Base-by-base conservation (phyloP, 306 rosid genomes). In the Purshia tridentata region DNA sequence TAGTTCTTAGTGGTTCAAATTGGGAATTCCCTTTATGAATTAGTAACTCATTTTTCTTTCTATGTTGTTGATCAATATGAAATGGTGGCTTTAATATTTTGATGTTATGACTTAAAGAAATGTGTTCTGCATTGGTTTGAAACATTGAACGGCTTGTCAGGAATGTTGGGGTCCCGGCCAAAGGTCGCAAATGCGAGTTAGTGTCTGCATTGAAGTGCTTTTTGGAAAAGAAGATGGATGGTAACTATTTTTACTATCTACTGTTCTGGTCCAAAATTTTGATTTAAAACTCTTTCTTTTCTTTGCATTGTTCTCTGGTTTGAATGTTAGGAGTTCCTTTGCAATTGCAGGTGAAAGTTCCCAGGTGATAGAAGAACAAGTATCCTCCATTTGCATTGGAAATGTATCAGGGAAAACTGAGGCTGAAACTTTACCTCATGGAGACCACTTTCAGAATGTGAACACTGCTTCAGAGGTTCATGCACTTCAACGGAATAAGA, bases 181-280 rank as follows among this genome's bases (percentile, higher is more conserved):
- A 84, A 83, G 98, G 98, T 50, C 79, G 86, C 20, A 93, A 91
- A 83, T 86, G 77, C 41, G 94, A 91, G 9, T 96, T 93, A 58
- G 84, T 93, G 81, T 78, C 89, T 52, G 84, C 98, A 44, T 79
- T 90, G 82, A 90, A 81, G 87, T 77, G 80, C 82, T 88, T 86
- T 77, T 62, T 87, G 81, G 88, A 85, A 78, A 82, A 73, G 67
- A 77, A 78, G 71, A 80, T 52, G 41, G 41, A 83, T 64, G 98
- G 98, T 93, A 84, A 51, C 16, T 15, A 11, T 37, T 37, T 12
- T 13, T 52, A 10, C 39, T 62, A 22, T 57, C 47, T 15, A 5
- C 9, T 63, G 10, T 50, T 58, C 42, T 19, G 48, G 56, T 5
- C 15, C 55, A 46, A 61, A 50, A 37, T 60, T 65, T 60, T 65